Conservation (phyloP, 73 alveolate genomes). For the Paramecium biaurelia region DNA sequence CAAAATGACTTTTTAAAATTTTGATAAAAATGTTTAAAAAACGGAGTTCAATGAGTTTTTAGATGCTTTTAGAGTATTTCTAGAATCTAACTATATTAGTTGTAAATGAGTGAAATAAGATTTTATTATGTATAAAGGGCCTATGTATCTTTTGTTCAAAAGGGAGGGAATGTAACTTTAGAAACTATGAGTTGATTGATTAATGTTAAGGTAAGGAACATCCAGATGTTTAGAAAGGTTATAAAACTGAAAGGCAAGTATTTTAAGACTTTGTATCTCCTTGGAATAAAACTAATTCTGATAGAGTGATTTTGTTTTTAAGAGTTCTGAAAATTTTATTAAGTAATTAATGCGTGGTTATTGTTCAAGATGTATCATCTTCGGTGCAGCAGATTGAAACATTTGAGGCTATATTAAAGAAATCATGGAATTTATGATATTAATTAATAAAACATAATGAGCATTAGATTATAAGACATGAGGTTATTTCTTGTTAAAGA, state of each 20-base stretch:
- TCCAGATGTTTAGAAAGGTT: slow-evolving; percentile 65
- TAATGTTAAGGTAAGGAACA: background rate
- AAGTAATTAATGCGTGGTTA: background rate
- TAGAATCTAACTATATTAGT: background rate
- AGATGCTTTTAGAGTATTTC: background rate
- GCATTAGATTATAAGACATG: slow-evolving; percentile 36
- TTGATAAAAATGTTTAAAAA: slow-evolving; percentile 48
- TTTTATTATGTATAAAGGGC: background rate
- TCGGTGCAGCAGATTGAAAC: slow-evolving; percentile 18
- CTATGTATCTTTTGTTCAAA: slow-evolving; percentile 10
- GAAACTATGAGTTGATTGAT: background rate
- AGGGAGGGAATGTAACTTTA: slow-evolving; percentile 32
- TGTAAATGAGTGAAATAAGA: slow-evolving; percentile 18
- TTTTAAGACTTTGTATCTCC: slow-evolving; percentile 45
- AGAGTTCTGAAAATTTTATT: slow-evolving; percentile 33
- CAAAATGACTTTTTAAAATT: slow-evolving; percentile 28
- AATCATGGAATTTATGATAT: slow-evolving; percentile 43
- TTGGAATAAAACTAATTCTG: slow-evolving; percentile 55
- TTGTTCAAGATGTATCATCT: slow-evolving; percentile 6
- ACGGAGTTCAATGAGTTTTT: slow-evolving; percentile 16
- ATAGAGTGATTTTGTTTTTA: slow-evolving; percentile 7
- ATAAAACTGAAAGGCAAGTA: slow-evolving; percentile 54
- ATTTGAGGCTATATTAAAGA: slow-evolving; percentile 50
- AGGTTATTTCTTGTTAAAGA: background rate
- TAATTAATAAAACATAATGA: background rate